Evolutionary conservation across 106 monocot genomes (phyloP).

Genomic region (Gastrodia elata): DNA sequence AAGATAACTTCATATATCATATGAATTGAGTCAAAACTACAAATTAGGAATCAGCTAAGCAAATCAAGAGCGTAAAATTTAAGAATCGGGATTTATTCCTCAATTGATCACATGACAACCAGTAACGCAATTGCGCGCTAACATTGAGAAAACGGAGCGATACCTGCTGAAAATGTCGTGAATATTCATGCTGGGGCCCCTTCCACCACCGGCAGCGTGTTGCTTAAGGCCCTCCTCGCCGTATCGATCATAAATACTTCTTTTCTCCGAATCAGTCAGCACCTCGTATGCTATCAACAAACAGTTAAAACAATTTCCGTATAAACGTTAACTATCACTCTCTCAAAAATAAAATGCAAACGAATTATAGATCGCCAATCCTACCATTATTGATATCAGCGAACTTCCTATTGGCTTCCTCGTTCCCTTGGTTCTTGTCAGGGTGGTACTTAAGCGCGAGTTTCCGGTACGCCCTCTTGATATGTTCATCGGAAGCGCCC

Average conservation of each 20-base stretch:
- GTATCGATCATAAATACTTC: slow-evolving; percentile 48
- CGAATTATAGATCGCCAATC: neutral
- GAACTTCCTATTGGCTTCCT: slow-evolving; percentile 84
- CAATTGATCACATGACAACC: neutral
- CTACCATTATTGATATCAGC: slow-evolving; percentile 52
- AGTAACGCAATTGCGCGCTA: neutral
- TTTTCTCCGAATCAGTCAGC: slow-evolving; percentile 78
- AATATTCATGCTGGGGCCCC: slow-evolving; percentile 93
- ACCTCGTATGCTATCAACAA: slow-evolving; percentile 68
- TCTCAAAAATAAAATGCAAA: neutral
- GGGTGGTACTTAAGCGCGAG: slow-evolving; percentile 95
- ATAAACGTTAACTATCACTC: neutral
- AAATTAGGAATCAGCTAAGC: neutral
- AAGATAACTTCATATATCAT: neutral
- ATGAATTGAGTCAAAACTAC: neutral
- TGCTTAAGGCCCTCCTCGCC: slow-evolving; percentile 93
- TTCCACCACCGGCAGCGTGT: slow-evolving; percentile 49
- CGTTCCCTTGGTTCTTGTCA: slow-evolving; percentile 87
- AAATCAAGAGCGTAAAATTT: neutral
- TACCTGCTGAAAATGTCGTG: slow-evolving; percentile 90
- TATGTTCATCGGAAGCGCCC: slow-evolving; percentile 90
- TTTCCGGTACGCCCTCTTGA: slow-evolving; percentile 92
- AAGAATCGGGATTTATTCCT: neutral
- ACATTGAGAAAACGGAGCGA: slow-evolving; percentile 3
- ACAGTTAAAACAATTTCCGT: slow-evolving; percentile 5